Evolutionary conservation across 805 yeast genomes (phyloP).

Genomic region (Saccharomyces mikatae): DNA sequence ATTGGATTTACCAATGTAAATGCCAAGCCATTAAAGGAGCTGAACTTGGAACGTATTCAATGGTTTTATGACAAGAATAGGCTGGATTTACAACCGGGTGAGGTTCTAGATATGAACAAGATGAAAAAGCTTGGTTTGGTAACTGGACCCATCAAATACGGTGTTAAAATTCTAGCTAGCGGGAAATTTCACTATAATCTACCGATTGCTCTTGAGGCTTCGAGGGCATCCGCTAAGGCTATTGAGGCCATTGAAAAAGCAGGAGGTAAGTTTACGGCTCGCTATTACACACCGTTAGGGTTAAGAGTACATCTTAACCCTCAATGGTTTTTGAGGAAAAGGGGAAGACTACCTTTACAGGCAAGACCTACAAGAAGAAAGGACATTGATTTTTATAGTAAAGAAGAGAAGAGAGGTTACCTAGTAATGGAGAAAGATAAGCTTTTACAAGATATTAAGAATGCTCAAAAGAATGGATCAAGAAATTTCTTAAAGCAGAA

Average conservation of each 20-base stretch:
- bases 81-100: slow-evolving; percentile 49
- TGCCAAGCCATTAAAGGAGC: slow-evolving; percentile 42
- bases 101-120: slow-evolving; percentile 61
- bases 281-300: slow-evolving; percentile 59
- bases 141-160: slow-evolving; percentile 64
- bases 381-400: slow-evolving; percentile 70
- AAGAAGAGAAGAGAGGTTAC: slow-evolving; percentile 69
- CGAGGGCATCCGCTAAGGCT: slow-evolving; percentile 70
- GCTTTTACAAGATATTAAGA: slow-evolving; percentile 17
- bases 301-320: slow-evolving; percentile 74
- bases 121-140: slow-evolving; percentile 71
- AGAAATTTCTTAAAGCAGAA: slow-evolving; percentile 14
- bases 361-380: slow-evolving; percentile 82
- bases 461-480: slow-evolving; percentile 17
- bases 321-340: slow-evolving; percentile 52
- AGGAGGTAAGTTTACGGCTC: slow-evolving; percentile 70
- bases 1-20: slow-evolving; percentile 72
- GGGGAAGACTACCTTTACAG: slow-evolving; percentile 73
- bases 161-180: slow-evolving; percentile 72
- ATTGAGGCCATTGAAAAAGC: slow-evolving; percentile 60
- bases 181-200: slow-evolving; percentile 45
- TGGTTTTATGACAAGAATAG: slow-evolving; percentile 63
- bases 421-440: slow-evolving; percentile 37
- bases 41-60: slow-evolving; percentile 65
- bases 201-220: slow-evolving; percentile 72